phyloP scores from a whole-genome alignment of 208 protist genomes.

The Polymyxa betae region DNA sequence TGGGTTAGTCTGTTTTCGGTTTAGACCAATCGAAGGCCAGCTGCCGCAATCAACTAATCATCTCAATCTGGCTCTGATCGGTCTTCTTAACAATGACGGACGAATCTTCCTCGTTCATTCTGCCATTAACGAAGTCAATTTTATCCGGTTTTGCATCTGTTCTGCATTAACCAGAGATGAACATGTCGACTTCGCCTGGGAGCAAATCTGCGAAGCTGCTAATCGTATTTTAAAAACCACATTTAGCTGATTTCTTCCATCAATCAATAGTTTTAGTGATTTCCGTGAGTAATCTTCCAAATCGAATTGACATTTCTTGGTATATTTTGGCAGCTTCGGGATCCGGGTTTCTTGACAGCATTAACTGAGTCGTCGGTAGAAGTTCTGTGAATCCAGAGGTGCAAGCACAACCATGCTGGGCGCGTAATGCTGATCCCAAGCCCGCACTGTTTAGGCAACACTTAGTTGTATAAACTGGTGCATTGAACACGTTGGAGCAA shows the following conservation, averaged over 20 bases:
- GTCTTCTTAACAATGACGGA: background rate
- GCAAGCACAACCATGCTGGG: background rate
- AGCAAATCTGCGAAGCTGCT: background rate
- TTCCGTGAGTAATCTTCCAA: too few species aligned
- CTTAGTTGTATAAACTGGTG: constrained; percentile 15
- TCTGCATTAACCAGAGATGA: background rate
- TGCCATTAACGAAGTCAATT: background rate
- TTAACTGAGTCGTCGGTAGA: too few species aligned
- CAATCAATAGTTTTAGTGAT: too few species aligned
- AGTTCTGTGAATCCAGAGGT: too few species aligned
- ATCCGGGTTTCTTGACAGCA: too few species aligned
- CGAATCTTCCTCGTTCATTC: background rate
- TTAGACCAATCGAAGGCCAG: background rate
- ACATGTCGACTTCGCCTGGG: background rate
- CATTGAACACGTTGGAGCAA: constrained; percentile 20
- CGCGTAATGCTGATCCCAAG: constrained; percentile 6
- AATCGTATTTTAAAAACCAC: too few species aligned
- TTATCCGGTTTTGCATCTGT: constrained; percentile 5
- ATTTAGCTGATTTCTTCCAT: too few species aligned
- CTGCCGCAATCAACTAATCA: too few species aligned
- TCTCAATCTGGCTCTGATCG: too few species aligned
- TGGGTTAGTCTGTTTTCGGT: background rate
- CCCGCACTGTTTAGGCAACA: background rate
- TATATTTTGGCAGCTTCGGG: too few species aligned
- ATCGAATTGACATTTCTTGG: too few species aligned